These are phyloP conservation scores for Cutaneotrichosporon sp. DNA, from an alignment of 1,284 basidiomycete species.

Conservation along the genomic window DNA sequence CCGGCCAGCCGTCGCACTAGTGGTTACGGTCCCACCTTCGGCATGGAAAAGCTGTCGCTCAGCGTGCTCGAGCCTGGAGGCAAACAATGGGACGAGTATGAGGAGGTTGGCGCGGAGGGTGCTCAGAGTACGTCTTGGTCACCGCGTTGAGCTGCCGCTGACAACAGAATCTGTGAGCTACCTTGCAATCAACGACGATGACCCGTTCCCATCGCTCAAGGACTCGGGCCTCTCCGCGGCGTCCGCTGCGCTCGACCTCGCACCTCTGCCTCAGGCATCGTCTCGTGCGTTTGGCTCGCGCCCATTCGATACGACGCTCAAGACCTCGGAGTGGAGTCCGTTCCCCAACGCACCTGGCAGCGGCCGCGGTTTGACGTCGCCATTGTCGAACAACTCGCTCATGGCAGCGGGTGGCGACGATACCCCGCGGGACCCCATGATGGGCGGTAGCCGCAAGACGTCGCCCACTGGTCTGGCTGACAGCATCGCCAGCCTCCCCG, in stretches of 20 bases:
- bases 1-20: constrained; percentile 45
- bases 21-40: constrained; percentile 43
- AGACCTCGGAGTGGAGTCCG: constrained; percentile 89
- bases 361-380: constrained; percentile 46
- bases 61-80: constrained; percentile 38
- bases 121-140: constrained; percentile 38
- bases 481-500: constrained; percentile 45
- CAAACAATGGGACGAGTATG: constrained; percentile 38
- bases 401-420: constrained; percentile 51
- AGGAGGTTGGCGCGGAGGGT: constrained; percentile 45
- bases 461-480: constrained; percentile 45
- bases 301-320: constrained; percentile 56
- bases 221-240: constrained; percentile 69
- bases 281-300: constrained; percentile 61
- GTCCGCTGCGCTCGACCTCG: constrained; percentile 86
- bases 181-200: constrained; percentile 84
- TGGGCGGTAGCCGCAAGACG: constrained; percentile 24
- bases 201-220: constrained; percentile 63
- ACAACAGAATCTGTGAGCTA: constrained; percentile 73
- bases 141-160: background rate
- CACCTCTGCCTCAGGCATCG: constrained; percentile 76
- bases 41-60: constrained; percentile 48
- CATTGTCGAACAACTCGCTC: constrained; percentile 60
- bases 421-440: constrained; percentile 15
- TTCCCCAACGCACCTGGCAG: constrained; percentile 58